Evolutionary conservation across 805 yeast species (phyloP).

Genomic region (Wickerhamiella siamensis): DNA sequence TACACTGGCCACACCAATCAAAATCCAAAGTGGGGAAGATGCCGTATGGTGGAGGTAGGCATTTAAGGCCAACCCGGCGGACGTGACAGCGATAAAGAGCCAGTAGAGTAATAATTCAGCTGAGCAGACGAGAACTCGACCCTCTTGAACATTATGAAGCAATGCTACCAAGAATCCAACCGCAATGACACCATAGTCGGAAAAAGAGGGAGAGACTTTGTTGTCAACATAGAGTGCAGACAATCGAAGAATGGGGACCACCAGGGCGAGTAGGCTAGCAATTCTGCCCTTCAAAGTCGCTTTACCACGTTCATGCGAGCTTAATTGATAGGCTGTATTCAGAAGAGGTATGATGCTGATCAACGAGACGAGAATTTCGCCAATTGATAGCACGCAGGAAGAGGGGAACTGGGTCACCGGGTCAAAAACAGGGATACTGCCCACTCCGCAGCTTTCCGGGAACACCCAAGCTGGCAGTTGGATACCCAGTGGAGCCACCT

Average conservation of each 20-base stretch:
- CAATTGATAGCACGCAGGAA: constrained; percentile 11
- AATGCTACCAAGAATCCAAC: constrained; percentile 8
- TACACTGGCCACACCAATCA: constrained; percentile 5
- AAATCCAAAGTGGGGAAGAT: neutral
- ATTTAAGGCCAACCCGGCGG: constrained; percentile 11
- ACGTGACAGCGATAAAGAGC: constrained; percentile 9
- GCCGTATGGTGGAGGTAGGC: constrained; percentile 4
- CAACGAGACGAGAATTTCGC: constrained; percentile 9
- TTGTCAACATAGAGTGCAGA: constrained; percentile 3
- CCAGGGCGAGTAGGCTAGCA: constrained; percentile 9
- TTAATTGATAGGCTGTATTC: constrained; percentile 6
- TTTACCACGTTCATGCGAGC: constrained; percentile 10
- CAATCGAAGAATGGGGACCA: constrained; percentile 9
- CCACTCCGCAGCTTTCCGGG: neutral
- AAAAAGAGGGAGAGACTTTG: constrained; percentile 3
- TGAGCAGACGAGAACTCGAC: constrained; percentile 15
- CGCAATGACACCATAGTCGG: constrained; percentile 8
- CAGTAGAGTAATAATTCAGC: constrained; percentile 17
- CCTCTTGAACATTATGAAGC: constrained; percentile 16
- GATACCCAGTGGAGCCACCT: neutral
- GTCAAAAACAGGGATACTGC: constrained; percentile 10
- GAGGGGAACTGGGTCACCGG: constrained; percentile 16
- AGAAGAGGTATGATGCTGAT: constrained; percentile 10
- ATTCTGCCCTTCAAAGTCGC: constrained; percentile 13
- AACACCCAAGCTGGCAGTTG: neutral